Conservation (phyloP, 2,329 filamentous ascomycete genomes). For the Orbilia brochopaga region DNA sequence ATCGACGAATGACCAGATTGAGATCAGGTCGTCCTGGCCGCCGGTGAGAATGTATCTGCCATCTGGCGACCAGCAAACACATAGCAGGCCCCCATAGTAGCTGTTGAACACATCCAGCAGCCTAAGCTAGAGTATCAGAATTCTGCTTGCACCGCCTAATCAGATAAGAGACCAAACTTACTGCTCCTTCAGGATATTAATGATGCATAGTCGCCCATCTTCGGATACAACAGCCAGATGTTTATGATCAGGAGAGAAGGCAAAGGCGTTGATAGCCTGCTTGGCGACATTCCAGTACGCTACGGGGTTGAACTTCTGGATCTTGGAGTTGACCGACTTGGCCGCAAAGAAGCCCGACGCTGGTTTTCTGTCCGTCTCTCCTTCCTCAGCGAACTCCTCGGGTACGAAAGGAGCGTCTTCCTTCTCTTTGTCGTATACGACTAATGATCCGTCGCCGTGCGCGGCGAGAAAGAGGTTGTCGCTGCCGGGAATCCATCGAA, state of each 20-base stretch:
- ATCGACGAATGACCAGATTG: slow-evolving; percentile 91
- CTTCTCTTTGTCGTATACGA: slow-evolving; percentile 98
- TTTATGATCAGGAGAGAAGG: slow-evolving; percentile 86
- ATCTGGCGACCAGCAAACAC: slow-evolving; percentile 96
- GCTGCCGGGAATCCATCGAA: slow-evolving; percentile 91
- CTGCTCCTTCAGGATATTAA: slow-evolving; percentile 91
- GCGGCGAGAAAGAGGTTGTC: slow-evolving; percentile 91
- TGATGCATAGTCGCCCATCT: slow-evolving; percentile 84
- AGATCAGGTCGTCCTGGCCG: slow-evolving; percentile 93
- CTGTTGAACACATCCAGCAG: slow-evolving; percentile 85
- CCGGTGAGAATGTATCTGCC: slow-evolving; percentile 94
- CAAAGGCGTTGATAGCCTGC: slow-evolving; percentile 85
- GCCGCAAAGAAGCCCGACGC: slow-evolving; percentile 60
- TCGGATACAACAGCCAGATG: slow-evolving; percentile 90
- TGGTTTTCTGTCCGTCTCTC: slow-evolving; percentile 39
- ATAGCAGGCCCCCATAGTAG: slow-evolving; percentile 91
- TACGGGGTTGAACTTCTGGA: slow-evolving; percentile 91
- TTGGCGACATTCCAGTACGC: slow-evolving; percentile 92
- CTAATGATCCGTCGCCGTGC: slow-evolving; percentile 85
- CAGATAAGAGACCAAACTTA: slow-evolving; percentile 60
- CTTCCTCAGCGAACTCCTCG: slow-evolving; percentile 62
- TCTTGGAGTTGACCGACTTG: slow-evolving; percentile 88
- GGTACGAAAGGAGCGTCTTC: slow-evolving; percentile 80
- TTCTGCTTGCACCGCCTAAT: background rate
- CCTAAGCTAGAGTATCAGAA: slow-evolving; percentile 59